A percentile compares a stretch with the other conserved stretches of the same genome.
phyloP scores from a whole-genome alignment of 108 stramenopile genomes.

The Cyclotella baltica region DNA sequence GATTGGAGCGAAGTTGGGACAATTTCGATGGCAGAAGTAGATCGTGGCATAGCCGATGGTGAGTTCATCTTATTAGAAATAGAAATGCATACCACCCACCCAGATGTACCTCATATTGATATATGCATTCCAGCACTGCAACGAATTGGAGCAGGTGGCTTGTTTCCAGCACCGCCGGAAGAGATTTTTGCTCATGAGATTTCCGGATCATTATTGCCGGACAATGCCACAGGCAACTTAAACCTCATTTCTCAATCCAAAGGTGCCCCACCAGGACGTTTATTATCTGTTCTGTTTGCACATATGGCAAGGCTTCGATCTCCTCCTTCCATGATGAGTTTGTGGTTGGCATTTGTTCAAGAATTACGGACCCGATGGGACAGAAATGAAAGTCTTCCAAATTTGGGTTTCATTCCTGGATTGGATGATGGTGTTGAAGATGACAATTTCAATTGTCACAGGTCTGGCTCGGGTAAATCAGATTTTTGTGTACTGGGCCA shows the following conservation, averaged over 20 bases:
- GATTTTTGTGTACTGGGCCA: conserved; percentile 50
- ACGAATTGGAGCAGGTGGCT: conserved; percentile 23
- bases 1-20: conserved; percentile 72
- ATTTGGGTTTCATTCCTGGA: conserved; percentile 72
- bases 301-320: conserved; percentile 77
- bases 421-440: conserved; percentile 50
- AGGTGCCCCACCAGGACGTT: conserved; percentile 79
- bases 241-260: conserved; percentile 46
- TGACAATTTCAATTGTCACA: conserved; percentile 3
- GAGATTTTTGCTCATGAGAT: conserved; percentile 35
- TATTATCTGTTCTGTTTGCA: conserved; percentile 86
- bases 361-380: conserved; percentile 83
- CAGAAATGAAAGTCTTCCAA: conserved; percentile 74
- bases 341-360: conserved; percentile 77
- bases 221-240: conserved; percentile 1
- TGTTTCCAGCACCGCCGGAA: conserved; percentile 69
- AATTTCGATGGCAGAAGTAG: conserved; percentile 29
- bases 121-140: conserved; percentile 20
- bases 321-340: conserved; percentile 75
- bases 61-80: not conserved
- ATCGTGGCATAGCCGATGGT: conserved; percentile 36
- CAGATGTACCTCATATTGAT: not conserved
- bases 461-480: conserved; percentile 22
- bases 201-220: conserved; percentile 2
- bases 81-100: not conserved